Base-by-base conservation (phyloP, 371 early-diverging fungal species). In the Massospora cicadina region DNA sequence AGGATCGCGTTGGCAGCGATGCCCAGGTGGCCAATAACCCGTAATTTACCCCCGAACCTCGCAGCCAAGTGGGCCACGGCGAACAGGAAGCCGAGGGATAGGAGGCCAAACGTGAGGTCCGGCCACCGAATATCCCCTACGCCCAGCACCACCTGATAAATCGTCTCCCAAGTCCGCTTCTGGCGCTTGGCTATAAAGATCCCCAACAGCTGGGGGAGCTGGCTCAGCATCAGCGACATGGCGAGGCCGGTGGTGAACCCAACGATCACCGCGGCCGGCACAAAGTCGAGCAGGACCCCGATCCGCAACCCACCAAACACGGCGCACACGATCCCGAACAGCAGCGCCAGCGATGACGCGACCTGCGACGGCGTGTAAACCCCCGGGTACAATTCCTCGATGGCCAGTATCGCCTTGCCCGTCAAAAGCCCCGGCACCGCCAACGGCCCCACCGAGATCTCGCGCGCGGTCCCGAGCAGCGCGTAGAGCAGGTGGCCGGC, bases 201-300 rank as follows among this genome's bases (percentile, higher is more conserved):
- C 29, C 93, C 93, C 67, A 89, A 76, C 57, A 90, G 79, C 27
- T 80, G 77, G 0, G 89, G 83, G 27, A 70, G 33, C 69, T 93
- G 92, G 28, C 83, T 80, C 56, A 87, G 72, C 21, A 83, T 79
- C 68, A 93, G 89, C 59, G 79, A 82, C n/a, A 84, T 72, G 0
- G 87, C 88, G 0, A 84, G 79, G 0, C 87, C 88, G n/a, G 79
- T 81, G 70, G 81, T 86, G 58, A 84, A 88, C 0, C 88, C 88
- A 7, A 80, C 80, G 58, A 88, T 80, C 0, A 81, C 86, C 17
- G 84, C 81, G 17, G 71, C 72, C 2, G 94, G 87, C 59, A 94
- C 89, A 67, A 94, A 89, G 67, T 94, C 92, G n/a, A 91, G 85
- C 12, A 94, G 65, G 64, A 89, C 80, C 24, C 92, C 92, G 5